Evolutionary conservation across 2,329 filamentous ascomycete species (phyloP), one percentile per base, ranked within the genome.

Genomic region (Beauveria sp.): DNA sequence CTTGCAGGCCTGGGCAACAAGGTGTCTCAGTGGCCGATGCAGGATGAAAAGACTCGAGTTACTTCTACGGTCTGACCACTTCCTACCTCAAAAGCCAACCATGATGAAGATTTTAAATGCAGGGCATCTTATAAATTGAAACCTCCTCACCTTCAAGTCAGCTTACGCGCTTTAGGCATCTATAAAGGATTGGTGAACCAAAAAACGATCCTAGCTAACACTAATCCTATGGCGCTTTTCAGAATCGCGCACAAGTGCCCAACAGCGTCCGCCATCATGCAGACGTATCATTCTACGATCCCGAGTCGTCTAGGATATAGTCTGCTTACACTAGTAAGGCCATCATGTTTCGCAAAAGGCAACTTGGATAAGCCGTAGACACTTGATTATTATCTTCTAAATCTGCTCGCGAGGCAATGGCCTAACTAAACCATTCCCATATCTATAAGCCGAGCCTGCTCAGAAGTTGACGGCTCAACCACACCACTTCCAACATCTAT

Each of bases 231-330:
- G 5, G 72, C 70, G 16, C 70, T 63, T 6, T 73, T 74, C 28
- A 28, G 28, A 28, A 77, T 50, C 63, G 71, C 40, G 72, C 72
- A 20, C 72, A 75, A 28, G 30, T 5, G 57, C 72, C 69, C 78
- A 5, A 68, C 75, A 0, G 71, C 73, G 9, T 73, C 78, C 26
- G 73, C 78, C 14, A 67, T 82, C 43, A 77, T 76, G 3, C 75
- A 82, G 67, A 75, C 73, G 1, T 82, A 77, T 64, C 73, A 77
- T 40, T 80, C 81, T 66, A 82, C 83, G 73, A 72, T 82, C 9
- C 65, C 76, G 55, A 69, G 68, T 16, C 75, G 80, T 0, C 69
- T 80, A 7, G 71, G 77, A 59, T 79, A 77, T 63, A 72, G 78
- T 14, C 69, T 72, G 28, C 59, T 81, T 43, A 73, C 70, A 80